phyloP scores from a whole-genome alignment of 2,329 filamentous ascomycete genomes.

The Karstenula rhodostoma region DNA sequence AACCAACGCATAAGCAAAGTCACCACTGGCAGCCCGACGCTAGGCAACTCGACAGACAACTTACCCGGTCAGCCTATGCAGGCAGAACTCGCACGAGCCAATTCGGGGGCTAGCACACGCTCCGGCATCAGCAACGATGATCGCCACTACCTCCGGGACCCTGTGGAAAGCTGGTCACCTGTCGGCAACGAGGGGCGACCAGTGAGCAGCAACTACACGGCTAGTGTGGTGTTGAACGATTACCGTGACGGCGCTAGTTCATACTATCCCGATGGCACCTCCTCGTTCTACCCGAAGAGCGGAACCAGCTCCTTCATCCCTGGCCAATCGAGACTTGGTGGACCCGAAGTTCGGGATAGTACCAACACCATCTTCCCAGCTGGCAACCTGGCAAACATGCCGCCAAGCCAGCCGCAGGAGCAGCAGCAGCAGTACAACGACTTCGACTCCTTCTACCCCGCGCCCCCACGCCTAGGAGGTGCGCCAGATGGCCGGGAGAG shows the following conservation, averaged over 20 bases:
- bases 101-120: conserved; percentile 46
- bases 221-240: conserved; percentile 55
- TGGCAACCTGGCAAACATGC: conserved; percentile 25
- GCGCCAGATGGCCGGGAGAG: conserved; percentile 70
- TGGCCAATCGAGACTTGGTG: conserved; percentile 58
- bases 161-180: conserved; percentile 49
- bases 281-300: conserved; percentile 56
- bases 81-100: conserved; percentile 48
- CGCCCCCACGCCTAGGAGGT: conserved; percentile 56
- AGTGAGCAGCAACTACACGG: conserved; percentile 56
- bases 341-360: conserved; percentile 72
- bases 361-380: conserved; percentile 41
- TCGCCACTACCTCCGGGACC: conserved; percentile 39
- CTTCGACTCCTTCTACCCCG: conserved; percentile 61
- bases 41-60: conserved; percentile 64
- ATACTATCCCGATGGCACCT: conserved; percentile 45
- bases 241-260: conserved; percentile 63
- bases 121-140: conserved; percentile 44
- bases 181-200: conserved; percentile 44
- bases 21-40: conserved; percentile 72
- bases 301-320: conserved; percentile 62
- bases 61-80: conserved; percentile 49
- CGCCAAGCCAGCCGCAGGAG: conserved; percentile 23
- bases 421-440: conserved; percentile 51
- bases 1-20: conserved; percentile 72